These are phyloP conservation scores for Murraya koenigii DNA, from an alignment of 345 rosid species.

Conservation along the genomic window DNA sequence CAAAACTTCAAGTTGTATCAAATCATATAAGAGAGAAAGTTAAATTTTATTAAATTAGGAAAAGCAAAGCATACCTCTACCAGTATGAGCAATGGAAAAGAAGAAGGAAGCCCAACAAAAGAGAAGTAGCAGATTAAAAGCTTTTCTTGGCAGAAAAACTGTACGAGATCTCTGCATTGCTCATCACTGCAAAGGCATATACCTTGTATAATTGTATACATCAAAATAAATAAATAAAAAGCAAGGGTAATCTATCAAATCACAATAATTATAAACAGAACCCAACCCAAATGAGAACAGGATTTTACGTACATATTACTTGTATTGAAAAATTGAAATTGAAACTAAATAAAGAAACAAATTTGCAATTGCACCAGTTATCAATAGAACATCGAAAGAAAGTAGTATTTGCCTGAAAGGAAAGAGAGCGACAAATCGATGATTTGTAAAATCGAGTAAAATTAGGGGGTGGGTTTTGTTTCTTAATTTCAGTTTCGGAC, in stretches of 20 bases:
- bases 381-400: not conserved
- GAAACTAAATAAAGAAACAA: not conserved
- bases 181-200: conserved; percentile 21
- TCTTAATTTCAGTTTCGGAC: not conserved
- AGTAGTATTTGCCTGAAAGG: not conserved
- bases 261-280: not conserved
- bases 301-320: not conserved
- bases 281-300: not conserved
- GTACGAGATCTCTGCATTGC: conserved; percentile 39
- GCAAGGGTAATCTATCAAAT: not conserved
- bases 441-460: not conserved
- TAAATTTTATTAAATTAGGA: not conserved
- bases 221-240: not conserved
- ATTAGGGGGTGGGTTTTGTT: not conserved
- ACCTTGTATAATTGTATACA: too few relatives aligned
- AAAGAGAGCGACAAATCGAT: not conserved
- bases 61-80: conserved; percentile 11
- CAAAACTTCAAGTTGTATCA: not conserved
- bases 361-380: not conserved
- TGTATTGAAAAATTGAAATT: not conserved
- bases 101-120: conserved; percentile 25
- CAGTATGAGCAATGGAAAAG: not conserved
- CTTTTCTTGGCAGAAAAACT: conserved; percentile 40
- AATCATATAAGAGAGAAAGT: not conserved
- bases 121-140: conserved; percentile 23